Base-by-base conservation (phyloP, 2,329 filamentous ascomycete genomes). In the Biscogniauxia mediterranea region DNA sequence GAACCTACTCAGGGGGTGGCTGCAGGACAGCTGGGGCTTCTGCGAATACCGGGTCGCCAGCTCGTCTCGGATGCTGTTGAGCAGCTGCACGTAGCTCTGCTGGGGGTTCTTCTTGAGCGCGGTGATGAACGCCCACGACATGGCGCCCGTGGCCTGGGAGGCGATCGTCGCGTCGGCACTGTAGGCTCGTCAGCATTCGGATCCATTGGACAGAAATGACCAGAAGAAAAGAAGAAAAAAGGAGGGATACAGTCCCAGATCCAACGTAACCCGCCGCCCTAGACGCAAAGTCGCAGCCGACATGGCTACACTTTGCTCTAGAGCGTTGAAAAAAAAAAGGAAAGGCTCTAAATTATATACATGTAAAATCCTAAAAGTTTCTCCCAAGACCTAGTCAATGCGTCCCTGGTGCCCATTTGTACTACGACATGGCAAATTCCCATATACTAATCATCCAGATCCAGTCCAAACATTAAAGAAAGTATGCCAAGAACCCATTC, bases 41-140 rank as follows among this genome's bases (percentile, higher is more conserved):
- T 99, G 95, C 8, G 85, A 84, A 76, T 99, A 99, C 76, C 96
- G 95, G 49, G 86, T 86, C 67, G 90, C 81, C 61, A 99, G 82
- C 72, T 97, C 89, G 60, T 97, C 93, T 61, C 95, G 91, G 71
- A 99, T 93, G 77, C 89, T 97, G 82, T 97, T 98, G 68, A 99
- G 84, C 61, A 99, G 81, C 81, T 97, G 89, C 56, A 98, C 91
- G 73, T 99, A 99, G 79, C 90, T 97, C 81, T 98, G 95, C 74
- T 96, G 89, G 0, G 92, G 92, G 73, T 96, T 96, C 80, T 93
- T 92, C 82, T 91, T 93, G 72, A 98, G 84, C 20, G 93, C 89
- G 1, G 85, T 88, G 76, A 99, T 95, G 76, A 99, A 99, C 1
- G 95, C 95, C 87, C 91, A 97, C 3, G 93, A 97, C 95, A 99